Base-by-base conservation (phyloP, 2,329 filamentous ascomycete species). In the Talaromyces pinophilus region DNA sequence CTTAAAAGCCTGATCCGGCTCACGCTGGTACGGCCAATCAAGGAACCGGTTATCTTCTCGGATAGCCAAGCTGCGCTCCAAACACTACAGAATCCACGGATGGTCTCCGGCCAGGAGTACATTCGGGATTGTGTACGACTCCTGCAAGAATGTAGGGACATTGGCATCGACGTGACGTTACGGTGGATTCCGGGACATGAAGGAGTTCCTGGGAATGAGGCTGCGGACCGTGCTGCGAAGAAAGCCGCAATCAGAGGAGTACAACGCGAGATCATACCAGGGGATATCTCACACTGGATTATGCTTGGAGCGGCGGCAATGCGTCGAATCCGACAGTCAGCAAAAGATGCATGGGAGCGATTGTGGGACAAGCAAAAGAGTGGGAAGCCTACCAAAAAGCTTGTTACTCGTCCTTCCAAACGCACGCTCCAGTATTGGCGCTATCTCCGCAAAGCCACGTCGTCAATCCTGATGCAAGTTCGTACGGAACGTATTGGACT, bases 381-480 rank as follows among this genome's bases (percentile, higher is more conserved):
- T 54, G 17, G 7, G 8, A 54, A 33, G 19, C 28, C 17, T 8
- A 54, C 17, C 1, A 54, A 54, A 6, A 54, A 54, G 5, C 15
- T 54, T 1, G 28, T 54, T 0, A 10, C 50, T 1, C 1, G 17
- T 0, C 8, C 50, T 19, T 33, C 28, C 0, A 11, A 5, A 17
- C 5, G 25, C 8, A 46, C 11, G 8, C 1, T 60, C 6, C 44
- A 17, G 1, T 54, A 65, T n/a, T 65, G 55, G 55, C 2, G 0
- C 1, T 22, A 38, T 38, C 19, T 65, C 2, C 15, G 44, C 8
- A 65, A 65, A 8, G 63, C 55, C 3, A 59, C 44, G 5, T 60
- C 44, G 8, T 60, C 55, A n/a, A 59, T 65, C 8, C 44, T 65
- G 0, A 60, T 65, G 1, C 33, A 65, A 6, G 8, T 65, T 3